Evolutionary conservation across 2,329 filamentous ascomycete species (phyloP).

Genomic region (Curvularia sp.): DNA sequence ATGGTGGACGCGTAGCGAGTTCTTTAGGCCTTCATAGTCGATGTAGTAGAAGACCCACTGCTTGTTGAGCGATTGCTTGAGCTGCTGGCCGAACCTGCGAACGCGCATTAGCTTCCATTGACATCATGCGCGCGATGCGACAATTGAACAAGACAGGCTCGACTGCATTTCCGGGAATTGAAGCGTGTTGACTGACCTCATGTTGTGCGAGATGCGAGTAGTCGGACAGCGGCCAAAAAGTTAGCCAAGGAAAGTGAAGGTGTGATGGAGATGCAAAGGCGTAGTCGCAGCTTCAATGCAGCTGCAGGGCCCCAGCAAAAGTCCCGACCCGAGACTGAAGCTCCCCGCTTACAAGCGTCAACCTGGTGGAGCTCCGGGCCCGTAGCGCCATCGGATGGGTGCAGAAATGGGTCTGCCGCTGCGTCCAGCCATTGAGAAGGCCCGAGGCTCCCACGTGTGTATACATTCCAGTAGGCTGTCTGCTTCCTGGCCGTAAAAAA

Average conservation of each 20-base stretch:
- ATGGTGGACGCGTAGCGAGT: slow-evolving; percentile 77
- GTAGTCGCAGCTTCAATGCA: slow-evolving; percentile 17
- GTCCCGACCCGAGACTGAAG: slow-evolving; percentile 14
- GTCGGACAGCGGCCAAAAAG: slow-evolving; percentile 3
- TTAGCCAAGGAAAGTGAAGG: slow-evolving; percentile 9
- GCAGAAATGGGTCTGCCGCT: slow-evolving; percentile 18
- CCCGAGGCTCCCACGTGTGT: slow-evolving; percentile 29
- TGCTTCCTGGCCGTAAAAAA: slow-evolving; percentile 14
- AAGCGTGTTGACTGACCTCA: slow-evolving; percentile 31
- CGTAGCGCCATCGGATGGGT: slow-evolving; percentile 17
- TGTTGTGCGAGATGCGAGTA: slow-evolving; percentile 27
- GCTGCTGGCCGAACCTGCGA: slow-evolving; percentile 87
- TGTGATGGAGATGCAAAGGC: slow-evolving; percentile 17
- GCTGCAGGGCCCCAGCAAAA: slow-evolving; percentile 16
- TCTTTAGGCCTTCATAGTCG: slow-evolving; percentile 93
- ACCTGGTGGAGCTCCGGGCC: slow-evolving; percentile 21
- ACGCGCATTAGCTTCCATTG: slow-evolving; percentile 37
- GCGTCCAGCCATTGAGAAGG: slow-evolving; percentile 30
- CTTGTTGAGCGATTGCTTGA: slow-evolving; percentile 92
- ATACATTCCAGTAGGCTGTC: slow-evolving; percentile 8
- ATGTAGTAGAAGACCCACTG: slow-evolving; percentile 99
- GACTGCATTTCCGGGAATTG: slow-evolving; percentile 17
- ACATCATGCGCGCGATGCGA: slow-evolving; percentile 26
- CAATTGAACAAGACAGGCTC: slow-evolving; percentile 23
- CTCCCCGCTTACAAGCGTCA: slow-evolving; percentile 22